Conservation (phyloP, 169 alveolate genomes). For the Theileria annulata region DNA sequence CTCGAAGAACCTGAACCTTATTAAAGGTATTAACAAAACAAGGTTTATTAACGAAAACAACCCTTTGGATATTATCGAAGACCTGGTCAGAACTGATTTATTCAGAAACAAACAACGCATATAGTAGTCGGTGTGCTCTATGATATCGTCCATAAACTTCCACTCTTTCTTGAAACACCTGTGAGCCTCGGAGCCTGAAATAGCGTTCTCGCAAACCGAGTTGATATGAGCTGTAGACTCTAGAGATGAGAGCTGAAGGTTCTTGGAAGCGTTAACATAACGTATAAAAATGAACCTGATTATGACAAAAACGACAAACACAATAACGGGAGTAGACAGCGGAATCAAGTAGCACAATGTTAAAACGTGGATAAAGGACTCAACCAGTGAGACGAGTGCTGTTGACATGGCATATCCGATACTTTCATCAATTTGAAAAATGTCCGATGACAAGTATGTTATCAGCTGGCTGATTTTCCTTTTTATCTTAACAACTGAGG, state of each 20-base stretch:
- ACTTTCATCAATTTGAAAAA: slow-evolving; percentile 47
- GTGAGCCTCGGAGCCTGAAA: slow-evolving; percentile 46
- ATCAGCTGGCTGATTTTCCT: slow-evolving; percentile 19
- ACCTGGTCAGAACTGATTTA: slow-evolving; percentile 33
- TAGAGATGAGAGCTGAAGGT: slow-evolving; percentile 23
- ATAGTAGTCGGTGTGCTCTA: slow-evolving; percentile 24
- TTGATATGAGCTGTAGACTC: slow-evolving; percentile 35
- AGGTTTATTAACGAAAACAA: not conserved
- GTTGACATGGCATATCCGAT: slow-evolving; percentile 32
- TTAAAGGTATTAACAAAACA: slow-evolving; percentile 14
- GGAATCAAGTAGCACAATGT: slow-evolving; percentile 54
- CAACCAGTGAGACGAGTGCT: slow-evolving; percentile 19
- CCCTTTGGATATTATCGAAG: slow-evolving; percentile 27
- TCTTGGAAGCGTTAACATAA: slow-evolving; percentile 40
- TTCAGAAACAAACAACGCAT: slow-evolving; percentile 27
- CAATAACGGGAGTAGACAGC: slow-evolving; percentile 22
- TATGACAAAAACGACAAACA: not conserved
- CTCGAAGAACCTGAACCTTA: not conserved
- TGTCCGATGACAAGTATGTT: slow-evolving; percentile 50
- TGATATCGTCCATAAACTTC: slow-evolving; percentile 27
- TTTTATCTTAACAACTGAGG: slow-evolving; percentile 14
- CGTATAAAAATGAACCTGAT: slow-evolving; percentile 1
- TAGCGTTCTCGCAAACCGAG: slow-evolving; percentile 42
- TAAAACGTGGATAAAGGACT: slow-evolving; percentile 25
- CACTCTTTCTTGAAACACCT: slow-evolving; percentile 49